A percentile compares a stretch with the other conserved stretches of the same genome.
phyloP scores from a whole-genome alignment of 139 green algal species.

The Bryopsis sp. region DNA sequence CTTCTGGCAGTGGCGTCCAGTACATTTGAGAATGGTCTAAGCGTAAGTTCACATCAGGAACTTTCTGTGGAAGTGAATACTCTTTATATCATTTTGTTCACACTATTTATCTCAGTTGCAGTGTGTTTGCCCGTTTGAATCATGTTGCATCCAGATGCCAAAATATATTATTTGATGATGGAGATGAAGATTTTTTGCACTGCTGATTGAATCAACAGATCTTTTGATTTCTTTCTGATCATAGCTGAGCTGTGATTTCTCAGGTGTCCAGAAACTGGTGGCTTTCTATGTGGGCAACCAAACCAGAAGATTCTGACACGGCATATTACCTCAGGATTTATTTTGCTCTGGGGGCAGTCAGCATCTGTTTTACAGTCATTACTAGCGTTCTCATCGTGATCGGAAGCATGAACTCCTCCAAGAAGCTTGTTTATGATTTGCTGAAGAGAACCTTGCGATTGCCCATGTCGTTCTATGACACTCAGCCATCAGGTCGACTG shows the following conservation, averaged over 20 bases:
- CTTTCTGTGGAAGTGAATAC: too few species aligned
- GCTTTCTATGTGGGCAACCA: constrained; percentile 61
- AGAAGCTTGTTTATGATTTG: constrained; percentile 34
- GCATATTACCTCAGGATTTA: constrained; percentile 55
- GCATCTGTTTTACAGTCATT: constrained; percentile 36
- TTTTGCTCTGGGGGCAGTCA: constrained; percentile 49
- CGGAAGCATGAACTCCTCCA: constrained; percentile 35
- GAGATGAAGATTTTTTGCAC: too few species aligned
- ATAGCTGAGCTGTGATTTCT: too few species aligned
- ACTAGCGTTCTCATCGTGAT: constrained; percentile 37
- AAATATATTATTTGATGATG: too few species aligned
- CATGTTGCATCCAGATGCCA: too few species aligned
- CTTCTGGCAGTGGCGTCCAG: constrained; percentile 27
- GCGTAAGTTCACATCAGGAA: too few species aligned
- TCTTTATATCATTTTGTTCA: too few species aligned
- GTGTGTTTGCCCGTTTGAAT: too few species aligned
- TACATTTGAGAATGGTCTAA: constrained; percentile 8
- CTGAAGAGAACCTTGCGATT: constrained; percentile 51
- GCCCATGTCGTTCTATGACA: constrained; percentile 84
- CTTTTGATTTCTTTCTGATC: too few species aligned
- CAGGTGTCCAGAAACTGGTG: constrained; percentile 74
- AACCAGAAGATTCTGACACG: too few species aligned
- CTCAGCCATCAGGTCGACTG: constrained; percentile 66
- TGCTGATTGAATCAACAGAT: too few species aligned
- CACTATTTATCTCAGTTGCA: too few species aligned